These are phyloP conservation scores for Scleroderma citrinum DNA, from an alignment of 768 basidiomycete genomes.

Conservation along the genomic window DNA sequence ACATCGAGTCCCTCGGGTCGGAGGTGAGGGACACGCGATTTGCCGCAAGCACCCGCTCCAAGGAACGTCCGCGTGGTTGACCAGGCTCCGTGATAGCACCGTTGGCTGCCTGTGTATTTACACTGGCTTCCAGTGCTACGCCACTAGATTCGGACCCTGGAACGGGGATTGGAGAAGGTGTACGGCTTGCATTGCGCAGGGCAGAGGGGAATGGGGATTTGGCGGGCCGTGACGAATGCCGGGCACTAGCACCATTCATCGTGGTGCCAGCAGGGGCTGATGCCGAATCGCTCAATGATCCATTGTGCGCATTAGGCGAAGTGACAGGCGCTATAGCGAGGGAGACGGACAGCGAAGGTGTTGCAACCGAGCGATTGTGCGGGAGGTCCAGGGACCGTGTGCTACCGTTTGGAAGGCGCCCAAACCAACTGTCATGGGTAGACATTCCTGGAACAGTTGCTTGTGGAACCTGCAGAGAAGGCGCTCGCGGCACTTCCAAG, in stretches of 20 bases:
- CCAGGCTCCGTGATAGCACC: not conserved
- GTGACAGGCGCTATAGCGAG: not conserved
- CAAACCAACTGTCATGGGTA: not conserved
- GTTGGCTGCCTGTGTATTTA: not conserved
- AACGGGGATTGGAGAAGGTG: conserved; percentile 37
- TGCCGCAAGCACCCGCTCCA: conserved; percentile 3
- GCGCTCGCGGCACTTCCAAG: not conserved
- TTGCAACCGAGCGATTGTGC: conserved; percentile 10
- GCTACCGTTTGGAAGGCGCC: not conserved
- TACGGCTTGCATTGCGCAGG: conserved; percentile 46
- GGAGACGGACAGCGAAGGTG: not conserved
- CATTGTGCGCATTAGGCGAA: not conserved
- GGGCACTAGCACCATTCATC: not conserved
- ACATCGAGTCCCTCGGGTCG: conserved; percentile 22
- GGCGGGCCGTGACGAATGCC: conserved; percentile 21
- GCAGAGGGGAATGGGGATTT: conserved; percentile 59
- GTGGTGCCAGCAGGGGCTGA: not conserved
- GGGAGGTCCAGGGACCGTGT: conserved; percentile 20
- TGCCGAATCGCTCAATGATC: not conserved
- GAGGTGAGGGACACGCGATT: not conserved
- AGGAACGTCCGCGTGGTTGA: not conserved
- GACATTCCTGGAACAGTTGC: conserved; percentile 3
- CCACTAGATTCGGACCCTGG: not conserved
- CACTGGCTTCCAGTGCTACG: not conserved
- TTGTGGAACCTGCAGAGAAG: conserved; percentile 3